A percentile compares a stretch with the other conserved stretches of the same genome.
Evolutionary conservation across 208 protist genomes (phyloP).

Genomic region (Phytomonas sp.): DNA sequence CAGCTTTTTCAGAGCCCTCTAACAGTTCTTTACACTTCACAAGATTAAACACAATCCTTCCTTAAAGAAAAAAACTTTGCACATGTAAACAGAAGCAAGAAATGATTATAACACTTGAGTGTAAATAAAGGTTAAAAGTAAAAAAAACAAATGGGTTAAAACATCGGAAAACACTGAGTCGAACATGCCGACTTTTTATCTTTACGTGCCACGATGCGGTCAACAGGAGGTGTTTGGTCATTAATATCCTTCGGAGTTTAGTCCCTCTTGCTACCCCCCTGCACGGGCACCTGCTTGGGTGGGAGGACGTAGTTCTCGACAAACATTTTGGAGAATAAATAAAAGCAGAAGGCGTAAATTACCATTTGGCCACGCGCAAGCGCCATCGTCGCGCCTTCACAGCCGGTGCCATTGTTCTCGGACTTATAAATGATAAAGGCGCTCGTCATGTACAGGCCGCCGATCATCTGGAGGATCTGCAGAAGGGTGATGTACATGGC

Average conservation of each 20-base stretch:
- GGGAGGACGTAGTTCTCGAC: constrained; percentile 67
- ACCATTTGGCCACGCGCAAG: constrained; percentile 39
- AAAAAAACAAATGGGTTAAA: not conserved
- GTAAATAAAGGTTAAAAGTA: not conserved
- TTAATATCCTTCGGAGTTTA: not conserved
- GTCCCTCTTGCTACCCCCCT: not conserved
- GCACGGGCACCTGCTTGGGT: constrained; percentile 1
- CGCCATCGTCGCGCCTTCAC: constrained; percentile 31
- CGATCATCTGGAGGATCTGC: constrained; percentile 92
- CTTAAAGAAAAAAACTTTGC: no score
- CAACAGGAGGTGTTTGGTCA: not conserved
- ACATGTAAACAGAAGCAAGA: no score
- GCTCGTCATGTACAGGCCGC: constrained; percentile 69
- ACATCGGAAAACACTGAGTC: not conserved
- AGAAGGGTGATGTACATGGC: constrained; percentile 81
- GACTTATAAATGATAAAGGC: constrained; percentile 34
- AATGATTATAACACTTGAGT: no score
- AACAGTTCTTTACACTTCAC: no score
- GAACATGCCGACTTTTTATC: not conserved
- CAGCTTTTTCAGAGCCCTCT: no score
- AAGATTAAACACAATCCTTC: no score
- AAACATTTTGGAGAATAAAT: constrained; percentile 90
- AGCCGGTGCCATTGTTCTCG: constrained; percentile 12
- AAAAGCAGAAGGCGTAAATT: constrained; percentile 90
- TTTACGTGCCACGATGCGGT: not conserved